Conservation (phyloP, 2,329 filamentous ascomycete species). For the Colletotrichum agaves region DNA sequence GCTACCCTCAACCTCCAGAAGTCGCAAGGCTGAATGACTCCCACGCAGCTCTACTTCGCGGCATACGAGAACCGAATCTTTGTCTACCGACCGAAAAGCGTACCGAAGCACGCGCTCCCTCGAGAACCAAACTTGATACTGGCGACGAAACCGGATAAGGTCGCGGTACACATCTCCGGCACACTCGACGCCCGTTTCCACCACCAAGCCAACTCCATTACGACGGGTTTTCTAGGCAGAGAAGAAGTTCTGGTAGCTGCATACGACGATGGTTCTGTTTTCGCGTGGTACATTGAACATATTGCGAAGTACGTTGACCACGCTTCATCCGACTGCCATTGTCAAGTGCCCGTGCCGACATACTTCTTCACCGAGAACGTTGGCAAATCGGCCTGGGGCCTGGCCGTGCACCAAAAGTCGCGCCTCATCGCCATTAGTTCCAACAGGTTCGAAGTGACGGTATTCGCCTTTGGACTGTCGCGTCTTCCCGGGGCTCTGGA, state of each 20-base stretch:
- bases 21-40: slow-evolving; percentile 1
- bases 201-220: slow-evolving; percentile 76
- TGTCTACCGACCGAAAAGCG: slow-evolving; percentile 62
- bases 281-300: slow-evolving; percentile 72
- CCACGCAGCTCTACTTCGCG: slow-evolving; percentile 66
- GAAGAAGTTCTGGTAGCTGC: slow-evolving; percentile 75
- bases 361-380: slow-evolving; percentile 83
- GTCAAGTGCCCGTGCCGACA: slow-evolving; percentile 43
- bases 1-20: neutral
- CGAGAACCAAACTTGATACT: slow-evolving; percentile 62
- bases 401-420: slow-evolving; percentile 83
- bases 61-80: slow-evolving; percentile 68
- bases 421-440: slow-evolving; percentile 87
- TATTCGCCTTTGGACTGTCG: slow-evolving; percentile 61
- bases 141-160: slow-evolving; percentile 53
- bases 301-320: slow-evolving; percentile 58
- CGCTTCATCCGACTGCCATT: slow-evolving; percentile 10
- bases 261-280: slow-evolving; percentile 81
- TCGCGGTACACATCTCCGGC: slow-evolving; percentile 56
- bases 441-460: slow-evolving; percentile 70
- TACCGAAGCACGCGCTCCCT: slow-evolving; percentile 59
- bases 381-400: slow-evolving; percentile 84
- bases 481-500: slow-evolving; percentile 37
- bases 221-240: slow-evolving; percentile 74
- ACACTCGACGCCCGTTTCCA: slow-evolving; percentile 61